Conservation (phyloP, 1,284 basidiomycete genomes). For the Serendipita sp. region DNA sequence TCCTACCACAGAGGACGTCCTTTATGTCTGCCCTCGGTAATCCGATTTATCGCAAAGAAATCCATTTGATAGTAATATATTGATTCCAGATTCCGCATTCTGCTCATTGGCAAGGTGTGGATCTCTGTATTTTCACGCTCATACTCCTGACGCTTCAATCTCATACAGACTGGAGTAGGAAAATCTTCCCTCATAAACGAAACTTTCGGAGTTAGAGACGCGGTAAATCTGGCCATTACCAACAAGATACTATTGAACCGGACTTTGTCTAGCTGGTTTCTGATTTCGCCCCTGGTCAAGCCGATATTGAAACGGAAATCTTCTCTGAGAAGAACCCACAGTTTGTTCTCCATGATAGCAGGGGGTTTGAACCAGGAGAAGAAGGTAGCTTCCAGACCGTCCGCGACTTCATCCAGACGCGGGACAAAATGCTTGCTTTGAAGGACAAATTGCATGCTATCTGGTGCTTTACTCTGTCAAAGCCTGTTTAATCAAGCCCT, state of each 20-base stretch:
- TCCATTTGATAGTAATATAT: neutral
- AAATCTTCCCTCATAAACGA: slow-evolving; percentile 9
- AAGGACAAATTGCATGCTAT: slow-evolving; percentile 8
- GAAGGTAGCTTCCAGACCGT: slow-evolving; percentile 14
- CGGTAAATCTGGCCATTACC: neutral
- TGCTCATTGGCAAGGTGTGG: slow-evolving; percentile 8
- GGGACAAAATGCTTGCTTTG: neutral
- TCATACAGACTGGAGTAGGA: slow-evolving; percentile 7
- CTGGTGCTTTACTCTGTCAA: neutral
- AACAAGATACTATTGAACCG: neutral
- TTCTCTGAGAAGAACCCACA: slow-evolving; percentile 15
- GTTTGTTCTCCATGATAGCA: slow-evolving; percentile 21
- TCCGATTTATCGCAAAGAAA: neutral
- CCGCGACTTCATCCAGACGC: slow-evolving; percentile 15
- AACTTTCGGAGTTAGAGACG: neutral
- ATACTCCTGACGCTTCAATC: neutral
- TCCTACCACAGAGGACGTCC: neutral
- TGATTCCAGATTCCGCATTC: slow-evolving; percentile 4
- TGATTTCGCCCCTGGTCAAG: slow-evolving; percentile 13
- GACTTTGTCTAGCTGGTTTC: neutral
- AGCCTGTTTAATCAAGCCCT: no score
- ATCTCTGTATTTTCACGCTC: no score
- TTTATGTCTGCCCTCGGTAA: neutral
- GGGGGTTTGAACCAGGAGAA: slow-evolving; percentile 20
- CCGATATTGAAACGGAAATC: slow-evolving; percentile 16